Evolutionary conservation across 352 stramenopile species (phyloP), one percentile per base, ranked within the genome.

Genomic region (Globisporangium radiosum): DNA sequence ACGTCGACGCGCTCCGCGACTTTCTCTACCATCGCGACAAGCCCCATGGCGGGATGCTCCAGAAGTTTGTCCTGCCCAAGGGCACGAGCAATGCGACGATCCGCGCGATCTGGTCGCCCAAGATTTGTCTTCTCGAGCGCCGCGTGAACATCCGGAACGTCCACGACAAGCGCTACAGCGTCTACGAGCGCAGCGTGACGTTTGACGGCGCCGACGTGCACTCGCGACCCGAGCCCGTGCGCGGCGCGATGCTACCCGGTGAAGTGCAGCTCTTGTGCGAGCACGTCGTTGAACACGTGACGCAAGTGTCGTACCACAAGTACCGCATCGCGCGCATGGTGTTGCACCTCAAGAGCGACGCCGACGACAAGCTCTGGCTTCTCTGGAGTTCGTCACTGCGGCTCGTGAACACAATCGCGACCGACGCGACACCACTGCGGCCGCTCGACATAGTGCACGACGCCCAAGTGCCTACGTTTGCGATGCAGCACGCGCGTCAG

Each of bases 341-440:
- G n/a, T 48, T 98, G 6, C 96, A 98, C 63, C 93, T 99, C 60
- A 98, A 98, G 68, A 80, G 93, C 11, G 95, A 98, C 63, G 79
- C 90, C 0, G 83, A 96, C 25, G 94, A 97, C 69, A 86, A 86
- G 8, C 68, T 99, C 0, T 98, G 94, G 93, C 68, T 99, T 42
- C 81, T 98, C 13, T 98, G 93, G 89, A 96, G 83, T 62, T 96
- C 87, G 33, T 98, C 93, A 7, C 76, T 98, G 36, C 83, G 93
- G 37, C 75, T 97, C 3, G 62, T 80, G 8, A 73, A 63, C 48
- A 59, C 68, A 56, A 78, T 62, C 40, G 56, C 37, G 3, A 43
- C 17, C 4, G 56, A 63, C 9, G 40, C 44, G 11, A 36, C 49
- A 36, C 15, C 56, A 9, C 70, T 70, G 15, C 64, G 77, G 4